Evolutionary conservation across 345 rosid genomes (phyloP).

Genomic region (Eutrema heterophyllum): DNA sequence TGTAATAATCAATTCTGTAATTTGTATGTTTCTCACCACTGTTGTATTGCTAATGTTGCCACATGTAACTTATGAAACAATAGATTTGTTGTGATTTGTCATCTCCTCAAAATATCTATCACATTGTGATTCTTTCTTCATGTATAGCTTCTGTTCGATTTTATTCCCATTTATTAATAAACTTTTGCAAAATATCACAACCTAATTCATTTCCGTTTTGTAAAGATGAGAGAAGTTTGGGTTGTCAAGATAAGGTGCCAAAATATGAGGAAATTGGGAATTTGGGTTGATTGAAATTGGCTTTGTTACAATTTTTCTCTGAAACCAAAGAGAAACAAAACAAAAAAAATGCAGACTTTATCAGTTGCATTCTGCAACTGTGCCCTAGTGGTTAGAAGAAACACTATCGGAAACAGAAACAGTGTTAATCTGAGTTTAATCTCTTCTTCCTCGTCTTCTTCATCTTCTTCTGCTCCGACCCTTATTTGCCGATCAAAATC

Average conservation of each 20-base stretch:
- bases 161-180: not conserved
- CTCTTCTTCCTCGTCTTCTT: constrained; percentile 7
- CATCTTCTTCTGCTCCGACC: constrained; percentile 5
- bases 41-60: constrained; percentile 9
- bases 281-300: not conserved
- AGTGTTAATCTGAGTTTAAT: not conserved
- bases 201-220: not conserved
- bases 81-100: constrained; percentile 1
- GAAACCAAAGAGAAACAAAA: not conserved
- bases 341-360: constrained; percentile 17
- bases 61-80: constrained; percentile 3
- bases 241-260: constrained; percentile 5
- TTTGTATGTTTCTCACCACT: constrained; percentile 9
- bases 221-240: not conserved
- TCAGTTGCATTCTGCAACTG: constrained; percentile 19
- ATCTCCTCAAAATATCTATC: not conserved
- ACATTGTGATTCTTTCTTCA: not conserved
- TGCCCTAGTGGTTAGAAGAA: constrained; percentile 22
- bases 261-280: not conserved
- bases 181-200: not conserved
- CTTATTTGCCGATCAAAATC: constrained; percentile 27
- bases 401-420: constrained; percentile 9
- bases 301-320: not conserved
- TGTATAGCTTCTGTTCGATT: not conserved
- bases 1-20: constrained; percentile 3